These are phyloP conservation scores for Dendrobium nobile DNA, from an alignment of 106 monocot genomes.

Conservation along the genomic window DNA sequence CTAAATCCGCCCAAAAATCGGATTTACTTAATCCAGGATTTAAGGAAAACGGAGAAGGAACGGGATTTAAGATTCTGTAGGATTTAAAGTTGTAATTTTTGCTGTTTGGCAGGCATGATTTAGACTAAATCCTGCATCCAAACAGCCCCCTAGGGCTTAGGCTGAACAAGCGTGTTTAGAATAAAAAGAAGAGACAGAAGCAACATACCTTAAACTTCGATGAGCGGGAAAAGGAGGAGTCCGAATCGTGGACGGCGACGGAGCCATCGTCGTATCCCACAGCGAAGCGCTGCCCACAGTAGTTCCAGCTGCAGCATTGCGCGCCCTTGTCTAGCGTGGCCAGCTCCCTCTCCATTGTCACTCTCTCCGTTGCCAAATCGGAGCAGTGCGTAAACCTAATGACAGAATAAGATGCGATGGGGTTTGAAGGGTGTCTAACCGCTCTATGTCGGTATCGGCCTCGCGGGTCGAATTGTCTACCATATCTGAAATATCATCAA, in stretches of 20 bases:
- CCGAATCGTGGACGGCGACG: slow-evolving; percentile 64
- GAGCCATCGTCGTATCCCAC: slow-evolving; percentile 64
- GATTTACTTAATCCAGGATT: too few relatives aligned
- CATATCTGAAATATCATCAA: too few relatives aligned
- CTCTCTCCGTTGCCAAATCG: not conserved
- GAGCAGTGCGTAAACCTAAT: not conserved
- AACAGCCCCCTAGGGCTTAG: too few relatives aligned
- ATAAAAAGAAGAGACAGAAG: not conserved
- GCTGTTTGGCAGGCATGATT: too few relatives aligned
- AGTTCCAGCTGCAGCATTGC: slow-evolving; percentile 78
- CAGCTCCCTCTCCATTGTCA: slow-evolving; percentile 43
- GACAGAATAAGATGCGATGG: too few relatives aligned
- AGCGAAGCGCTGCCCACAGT: slow-evolving; percentile 73
- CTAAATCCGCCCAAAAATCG: too few relatives aligned
- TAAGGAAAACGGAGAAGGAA: too few relatives aligned
- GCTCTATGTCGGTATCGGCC: not conserved
- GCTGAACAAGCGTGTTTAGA: not conserved
- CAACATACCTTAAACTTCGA: slow-evolving; percentile 55
- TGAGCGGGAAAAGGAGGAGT: slow-evolving; percentile 36
- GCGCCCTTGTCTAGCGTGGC: slow-evolving; percentile 67
- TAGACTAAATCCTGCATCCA: too few relatives aligned
- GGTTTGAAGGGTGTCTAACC: too few relatives aligned
- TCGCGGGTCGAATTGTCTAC: too few relatives aligned
- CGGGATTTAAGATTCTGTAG: too few relatives aligned
- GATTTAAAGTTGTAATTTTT: too few relatives aligned